A percentile compares a stretch with the other conserved stretches of the same genome.
These are phyloP conservation scores for Botrytis medusae DNA, from an alignment of 2,329 filamentous ascomycete genomes.

Conservation along the genomic window DNA sequence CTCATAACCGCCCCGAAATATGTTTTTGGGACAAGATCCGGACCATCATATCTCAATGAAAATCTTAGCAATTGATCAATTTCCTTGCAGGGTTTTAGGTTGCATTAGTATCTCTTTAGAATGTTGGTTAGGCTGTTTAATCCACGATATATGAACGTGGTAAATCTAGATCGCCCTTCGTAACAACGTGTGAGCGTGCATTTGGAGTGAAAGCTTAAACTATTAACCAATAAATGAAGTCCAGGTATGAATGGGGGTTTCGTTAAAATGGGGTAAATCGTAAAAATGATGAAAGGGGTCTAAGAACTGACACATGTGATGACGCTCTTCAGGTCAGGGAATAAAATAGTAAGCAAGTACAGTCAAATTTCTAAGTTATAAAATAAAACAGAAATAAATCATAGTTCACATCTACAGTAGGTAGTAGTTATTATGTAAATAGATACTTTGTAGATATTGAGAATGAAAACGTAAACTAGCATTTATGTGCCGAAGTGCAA, in stretches of 20 bases:
- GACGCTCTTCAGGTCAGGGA: neutral
- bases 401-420: neutral
- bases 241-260: neutral
- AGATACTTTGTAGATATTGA: neutral
- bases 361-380: neutral
- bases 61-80: neutral
- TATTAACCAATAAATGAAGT: constrained; percentile 15
- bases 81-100: neutral
- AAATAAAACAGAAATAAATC: neutral
- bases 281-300: neutral
- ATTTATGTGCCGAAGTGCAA: neutral
- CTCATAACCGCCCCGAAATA: neutral
- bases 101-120: neutral
- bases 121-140: neutral
- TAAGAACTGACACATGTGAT: neutral
- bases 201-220: constrained; percentile 6
- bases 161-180: constrained; percentile 20
- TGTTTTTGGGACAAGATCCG: neutral
- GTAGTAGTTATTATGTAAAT: neutral
- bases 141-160: constrained; percentile 22
- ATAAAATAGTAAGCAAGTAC: neutral
- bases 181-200: constrained; percentile 13
- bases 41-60: neutral
- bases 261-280: neutral
- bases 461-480: neutral